These are phyloP conservation scores for Vaccinium vitisidaea DNA, from an alignment of 148 eudicot species.

Conservation along the genomic window DNA sequence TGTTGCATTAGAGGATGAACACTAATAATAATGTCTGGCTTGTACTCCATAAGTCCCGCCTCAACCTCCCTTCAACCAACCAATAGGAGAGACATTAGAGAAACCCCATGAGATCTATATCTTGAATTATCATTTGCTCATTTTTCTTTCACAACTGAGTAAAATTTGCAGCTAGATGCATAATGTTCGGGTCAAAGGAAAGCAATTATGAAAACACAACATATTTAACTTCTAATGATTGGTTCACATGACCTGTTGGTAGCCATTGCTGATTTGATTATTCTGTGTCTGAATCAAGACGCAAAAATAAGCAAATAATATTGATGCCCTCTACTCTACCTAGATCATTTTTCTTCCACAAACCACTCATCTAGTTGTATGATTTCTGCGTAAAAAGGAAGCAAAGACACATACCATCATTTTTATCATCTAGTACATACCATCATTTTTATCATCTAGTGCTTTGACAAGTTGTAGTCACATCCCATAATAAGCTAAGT, in stretches of 20 bases:
- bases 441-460: neutral
- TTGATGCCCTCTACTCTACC: neutral
- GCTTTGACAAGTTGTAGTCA: neutral
- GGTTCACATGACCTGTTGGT: neutral
- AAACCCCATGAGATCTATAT: neutral
- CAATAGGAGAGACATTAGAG: conserved; percentile 2
- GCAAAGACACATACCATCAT: neutral
- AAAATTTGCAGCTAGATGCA: neutral
- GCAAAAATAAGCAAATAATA: neutral
- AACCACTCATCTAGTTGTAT: neutral
- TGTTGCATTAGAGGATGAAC: conserved; percentile 99
- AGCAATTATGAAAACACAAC: neutral
- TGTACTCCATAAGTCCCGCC: conserved; percentile 96
- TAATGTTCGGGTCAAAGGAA: neutral
- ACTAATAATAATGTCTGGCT: conserved; percentile 89
- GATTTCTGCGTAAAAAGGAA: neutral
- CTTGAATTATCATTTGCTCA: neutral
- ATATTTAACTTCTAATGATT: neutral
- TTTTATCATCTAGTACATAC: neutral
- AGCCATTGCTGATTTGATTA: neutral
- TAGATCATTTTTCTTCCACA: neutral
- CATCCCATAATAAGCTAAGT: neutral
- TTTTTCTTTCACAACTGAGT: neutral
- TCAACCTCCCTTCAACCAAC: conserved; percentile 76
- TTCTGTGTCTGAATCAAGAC: neutral